A percentile compares a stretch with the other conserved stretches of the same genome.
These are phyloP conservation scores for Pseudocercospora cruenta DNA, from an alignment of 2,329 filamentous ascomycete species.

Conservation along the genomic window DNA sequence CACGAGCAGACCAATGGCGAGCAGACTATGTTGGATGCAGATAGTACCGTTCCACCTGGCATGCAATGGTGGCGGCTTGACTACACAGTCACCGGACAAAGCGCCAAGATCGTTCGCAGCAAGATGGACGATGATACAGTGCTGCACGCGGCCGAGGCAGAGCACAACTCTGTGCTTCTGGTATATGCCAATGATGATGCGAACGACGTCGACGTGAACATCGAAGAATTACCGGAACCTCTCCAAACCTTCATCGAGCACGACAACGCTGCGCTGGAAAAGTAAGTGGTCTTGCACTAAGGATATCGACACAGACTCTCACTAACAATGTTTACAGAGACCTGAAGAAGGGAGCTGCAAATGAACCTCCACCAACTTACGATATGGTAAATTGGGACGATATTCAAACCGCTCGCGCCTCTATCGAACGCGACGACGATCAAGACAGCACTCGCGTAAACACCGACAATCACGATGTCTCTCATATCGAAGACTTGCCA, in stretches of 20 bases:
- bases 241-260: slow-evolving; percentile 33
- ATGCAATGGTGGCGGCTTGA: slow-evolving; percentile 62
- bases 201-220: slow-evolving; percentile 22
- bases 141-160: slow-evolving; percentile 54
- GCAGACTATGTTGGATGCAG: slow-evolving; percentile 30
- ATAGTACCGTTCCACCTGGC: slow-evolving; percentile 39
- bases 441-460: slow-evolving; percentile 19
- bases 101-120: slow-evolving; percentile 39
- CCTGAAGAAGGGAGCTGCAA: slow-evolving; percentile 5
- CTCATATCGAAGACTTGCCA: background rate
- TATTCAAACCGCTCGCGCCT: slow-evolving; percentile 10
- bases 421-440: slow-evolving; percentile 17
- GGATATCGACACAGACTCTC: background rate
- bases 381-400: background rate
- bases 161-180: slow-evolving; percentile 57
- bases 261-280: slow-evolving; percentile 33
- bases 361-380: background rate
- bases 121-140: slow-evolving; percentile 54
- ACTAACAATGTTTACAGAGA: background rate
- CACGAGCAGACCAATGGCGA: background rate
- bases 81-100: slow-evolving; percentile 50
- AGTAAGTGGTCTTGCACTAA: background rate
- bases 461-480: slow-evolving; percentile 11
- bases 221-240: slow-evolving; percentile 27
- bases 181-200: slow-evolving; percentile 61